Evolutionary conservation across 2,329 filamentous ascomycete species (phyloP), one percentile per base, ranked within the genome.

Genomic region (Epichloe aotearoae): DNA sequence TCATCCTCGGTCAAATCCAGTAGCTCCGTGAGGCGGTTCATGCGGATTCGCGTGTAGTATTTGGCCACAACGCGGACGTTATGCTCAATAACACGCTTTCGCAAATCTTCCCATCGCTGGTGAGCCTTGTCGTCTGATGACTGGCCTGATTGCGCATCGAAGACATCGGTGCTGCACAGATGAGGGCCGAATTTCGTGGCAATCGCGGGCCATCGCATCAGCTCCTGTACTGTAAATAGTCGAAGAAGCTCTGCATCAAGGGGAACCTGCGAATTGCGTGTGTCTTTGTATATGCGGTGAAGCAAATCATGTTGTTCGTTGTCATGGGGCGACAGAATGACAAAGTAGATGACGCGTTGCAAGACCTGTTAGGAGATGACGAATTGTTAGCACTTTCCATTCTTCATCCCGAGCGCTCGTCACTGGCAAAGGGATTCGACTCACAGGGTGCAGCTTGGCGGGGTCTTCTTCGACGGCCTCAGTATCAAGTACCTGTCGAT

Each of bases 21-120:
- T 33, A 98, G 80, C 67, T 93, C 79, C 7, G 89, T 95, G 54
- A 98, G 75, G 36, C 93, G 87, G 57, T 83, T 82, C 78, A 96
- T 93, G 66, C 88, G 84, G 64, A 98, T 95, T 60, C 93, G 88
- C 20, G 93, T 98, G 73, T 98, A 98, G 76, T 98, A 98, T 71
- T 95, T 95, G 61, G 93, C 93, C 38, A 98, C 82, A 2, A 98
- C 93, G 49, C 93, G 88, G 49, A 98, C 91, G 59, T 98, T 98
- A 73, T 98, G 93, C 74, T 98, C 93, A 61, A 98, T 98, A 55
- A 98, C 93, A 49, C 93, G 89, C 78, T 97, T 97, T 62, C 93
- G 87, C 56, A 98, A 75, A 65, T 96, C 93, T 64, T 93, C 79
- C 89, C 91, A 98, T 66, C 93, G 80, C 68, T 84, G 80, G 68